Percentiles rank a stretch among this genome's conserved stretches.
phyloP scores from a whole-genome alignment of 2,329 filamentous ascomycete species.

The Graphilbum sp. region DNA sequence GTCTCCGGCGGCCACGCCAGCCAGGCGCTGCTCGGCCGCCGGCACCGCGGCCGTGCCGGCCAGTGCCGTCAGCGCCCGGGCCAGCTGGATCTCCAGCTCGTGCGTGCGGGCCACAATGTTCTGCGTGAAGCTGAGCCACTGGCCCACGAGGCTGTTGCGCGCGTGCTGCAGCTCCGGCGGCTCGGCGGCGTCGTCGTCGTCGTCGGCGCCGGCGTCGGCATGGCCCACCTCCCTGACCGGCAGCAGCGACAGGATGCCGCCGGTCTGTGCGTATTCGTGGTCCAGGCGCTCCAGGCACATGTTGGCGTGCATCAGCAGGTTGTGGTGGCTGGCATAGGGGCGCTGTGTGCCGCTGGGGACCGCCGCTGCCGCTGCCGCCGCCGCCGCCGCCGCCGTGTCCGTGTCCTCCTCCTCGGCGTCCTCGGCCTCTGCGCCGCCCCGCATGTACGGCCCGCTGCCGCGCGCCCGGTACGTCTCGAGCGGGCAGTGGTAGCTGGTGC shows the following conservation, averaged over 20 bases:
- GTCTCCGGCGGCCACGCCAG: neutral
- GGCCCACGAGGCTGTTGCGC: slow-evolving; percentile 36
- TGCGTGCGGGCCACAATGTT: slow-evolving; percentile 36
- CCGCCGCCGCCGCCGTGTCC: neutral
- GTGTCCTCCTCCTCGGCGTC: neutral
- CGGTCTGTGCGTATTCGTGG: slow-evolving; percentile 38
- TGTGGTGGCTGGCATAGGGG: slow-evolving; percentile 30
- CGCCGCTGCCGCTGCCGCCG: no score
- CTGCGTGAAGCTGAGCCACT: slow-evolving; percentile 38
- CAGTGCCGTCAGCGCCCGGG: slow-evolving; percentile 32
- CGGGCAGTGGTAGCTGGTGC: slow-evolving; percentile 29
- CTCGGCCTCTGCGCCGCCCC: slow-evolving; percentile 6
- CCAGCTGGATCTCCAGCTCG: slow-evolving; percentile 38
- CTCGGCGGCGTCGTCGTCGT: slow-evolving; percentile 7
- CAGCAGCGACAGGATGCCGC: slow-evolving; percentile 38
- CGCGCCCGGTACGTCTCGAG: slow-evolving; percentile 16
- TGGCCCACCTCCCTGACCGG: slow-evolving; percentile 14
- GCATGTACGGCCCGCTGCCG: slow-evolving; percentile 9
- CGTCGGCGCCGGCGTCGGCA: slow-evolving; percentile 14
- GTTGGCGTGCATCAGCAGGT: slow-evolving; percentile 40
- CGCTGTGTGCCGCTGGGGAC: slow-evolving; percentile 5
- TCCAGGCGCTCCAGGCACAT: slow-evolving; percentile 42
- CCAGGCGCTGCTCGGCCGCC: neutral
- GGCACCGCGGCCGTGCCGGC: neutral
- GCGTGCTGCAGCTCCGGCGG: slow-evolving; percentile 18